Evolutionary conservation across 352 stramenopile genomes (phyloP).

Genomic region (Phytopythium vexans): DNA sequence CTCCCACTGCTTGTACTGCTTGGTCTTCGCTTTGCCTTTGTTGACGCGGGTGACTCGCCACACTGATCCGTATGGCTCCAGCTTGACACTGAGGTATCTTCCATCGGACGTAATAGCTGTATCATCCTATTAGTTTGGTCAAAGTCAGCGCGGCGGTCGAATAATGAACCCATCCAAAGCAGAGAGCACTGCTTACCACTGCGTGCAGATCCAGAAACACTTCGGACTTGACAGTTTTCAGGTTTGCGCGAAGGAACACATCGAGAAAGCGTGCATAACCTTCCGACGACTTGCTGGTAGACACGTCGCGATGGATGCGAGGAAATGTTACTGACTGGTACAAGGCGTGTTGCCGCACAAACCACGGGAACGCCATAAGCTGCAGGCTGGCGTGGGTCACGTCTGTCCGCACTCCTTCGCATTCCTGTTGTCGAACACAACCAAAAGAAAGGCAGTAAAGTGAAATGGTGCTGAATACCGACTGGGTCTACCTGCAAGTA

Average conservation of each 20-base stretch:
- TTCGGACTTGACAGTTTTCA: slow-evolving; percentile 10
- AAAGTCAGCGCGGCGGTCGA: not conserved
- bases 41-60: slow-evolving; percentile 36
- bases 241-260: slow-evolving; percentile 39
- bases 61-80: slow-evolving; percentile 38
- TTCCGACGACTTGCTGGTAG: slow-evolving; percentile 26
- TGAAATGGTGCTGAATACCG: no score
- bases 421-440: slow-evolving; percentile 15
- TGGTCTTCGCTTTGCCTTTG: slow-evolving; percentile 1
- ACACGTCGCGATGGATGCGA: slow-evolving; percentile 24
- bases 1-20: no score
- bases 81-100: slow-evolving; percentile 31
- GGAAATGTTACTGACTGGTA: slow-evolving; percentile 39
- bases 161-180: slow-evolving; percentile 1
- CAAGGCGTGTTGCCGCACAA: slow-evolving; percentile 37
- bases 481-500: slow-evolving; percentile 49
- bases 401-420: slow-evolving; percentile 49
- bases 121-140: slow-evolving; percentile 27
- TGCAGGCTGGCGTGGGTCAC: slow-evolving; percentile 73
- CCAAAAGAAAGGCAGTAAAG: not conserved
- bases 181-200: slow-evolving; percentile 22
- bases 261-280: slow-evolving; percentile 42
- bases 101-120: slow-evolving; percentile 31
- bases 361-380: slow-evolving; percentile 86
- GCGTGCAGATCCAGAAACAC: slow-evolving; percentile 62